These are phyloP conservation scores for Podospora fimiseda DNA, from an alignment of 495 filamentous ascomycete species.

Conservation along the genomic window DNA sequence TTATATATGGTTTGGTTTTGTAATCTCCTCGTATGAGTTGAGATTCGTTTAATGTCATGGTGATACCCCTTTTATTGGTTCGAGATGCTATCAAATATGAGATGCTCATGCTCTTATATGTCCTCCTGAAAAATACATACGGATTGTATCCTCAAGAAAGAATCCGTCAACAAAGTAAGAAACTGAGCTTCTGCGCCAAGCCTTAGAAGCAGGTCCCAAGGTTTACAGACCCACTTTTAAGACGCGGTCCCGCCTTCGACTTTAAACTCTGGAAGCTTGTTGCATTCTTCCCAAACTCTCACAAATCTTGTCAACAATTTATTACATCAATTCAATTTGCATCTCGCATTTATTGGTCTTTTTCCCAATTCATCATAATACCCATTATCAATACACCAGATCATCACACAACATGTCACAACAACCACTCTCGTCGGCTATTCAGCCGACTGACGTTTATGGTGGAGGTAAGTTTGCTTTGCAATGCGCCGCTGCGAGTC, in stretches of 20 bases:
- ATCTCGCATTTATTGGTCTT: not conserved
- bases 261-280: not conserved
- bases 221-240: not conserved
- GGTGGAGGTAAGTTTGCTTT: constrained; percentile 61
- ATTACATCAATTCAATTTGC: not conserved
- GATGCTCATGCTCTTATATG: too few species aligned
- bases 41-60: not conserved
- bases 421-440: constrained; percentile 32
- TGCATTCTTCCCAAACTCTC: too few species aligned
- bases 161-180: too few species aligned
- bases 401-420: constrained; percentile 20
- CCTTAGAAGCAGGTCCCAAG: not conserved
- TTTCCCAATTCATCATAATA: too few species aligned
- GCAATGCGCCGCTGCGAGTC: constrained; percentile 1
- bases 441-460: constrained; percentile 62
- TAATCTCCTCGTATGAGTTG: not conserved
- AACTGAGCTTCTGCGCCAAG: not conserved
- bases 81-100: too few species aligned
- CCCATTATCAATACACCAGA: too few species aligned
- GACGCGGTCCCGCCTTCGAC: not conserved
- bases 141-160: too few species aligned
- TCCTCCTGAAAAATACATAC: too few species aligned
- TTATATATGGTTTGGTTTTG: not conserved
- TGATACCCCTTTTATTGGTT: not conserved
- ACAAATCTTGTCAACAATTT: not conserved